Base-by-base conservation (phyloP, 306 rosid genomes). In the Cercis canadensis region DNA sequence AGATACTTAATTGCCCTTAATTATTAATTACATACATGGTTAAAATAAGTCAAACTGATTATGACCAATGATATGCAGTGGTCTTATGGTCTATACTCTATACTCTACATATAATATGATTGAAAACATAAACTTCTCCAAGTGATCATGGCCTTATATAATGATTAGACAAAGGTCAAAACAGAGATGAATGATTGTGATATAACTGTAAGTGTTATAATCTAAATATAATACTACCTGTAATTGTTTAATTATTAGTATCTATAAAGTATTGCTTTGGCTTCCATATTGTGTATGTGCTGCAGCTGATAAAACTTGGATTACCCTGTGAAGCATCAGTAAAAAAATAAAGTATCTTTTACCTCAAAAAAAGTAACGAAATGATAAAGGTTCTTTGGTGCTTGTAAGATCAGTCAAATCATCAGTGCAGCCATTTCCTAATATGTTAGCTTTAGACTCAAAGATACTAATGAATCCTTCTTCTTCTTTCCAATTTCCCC, bases 401-500 rank as follows among this genome's bases (percentile, higher is more conserved):
- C 40, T 19, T 19, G 24, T 52, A 65, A 34, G 62, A 53, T 68
- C 40, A 53, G 54, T 68, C 72, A 67, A 67, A 52, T 67, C 34
- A 68, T 5, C 43, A 10, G 11, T 19, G n/a, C n/a, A 52, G 34
- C 57, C 33, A 29, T 55, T n/a, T 13, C 18, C 18, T 47, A 15
- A 47, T 14, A 47, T 3, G 5, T 14, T 47, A 47, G 7, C 41
- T 68, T 68, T 24, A 12, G 14, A 69, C 56, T 29, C 32, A 24
- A 21, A 24, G 44, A 69, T 69, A 69, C 56, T 11, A 16, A 53
- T 56, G 74, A 69, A 69, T 56, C 31, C 11, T 31, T 24, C 17
- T 29, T 29, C 14, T 31, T 31, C n/a, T 11, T 13, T 33, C 12
- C 7, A 0, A 10, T 33, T 10, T 43, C 15, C 49, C 3, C 17